A percentile compares a stretch with the other conserved stretches of the same genome.
These are phyloP conservation scores for Sequoia sempervirens DNA, from an alignment of 75 land plant genomes.

Conservation along the genomic window DNA sequence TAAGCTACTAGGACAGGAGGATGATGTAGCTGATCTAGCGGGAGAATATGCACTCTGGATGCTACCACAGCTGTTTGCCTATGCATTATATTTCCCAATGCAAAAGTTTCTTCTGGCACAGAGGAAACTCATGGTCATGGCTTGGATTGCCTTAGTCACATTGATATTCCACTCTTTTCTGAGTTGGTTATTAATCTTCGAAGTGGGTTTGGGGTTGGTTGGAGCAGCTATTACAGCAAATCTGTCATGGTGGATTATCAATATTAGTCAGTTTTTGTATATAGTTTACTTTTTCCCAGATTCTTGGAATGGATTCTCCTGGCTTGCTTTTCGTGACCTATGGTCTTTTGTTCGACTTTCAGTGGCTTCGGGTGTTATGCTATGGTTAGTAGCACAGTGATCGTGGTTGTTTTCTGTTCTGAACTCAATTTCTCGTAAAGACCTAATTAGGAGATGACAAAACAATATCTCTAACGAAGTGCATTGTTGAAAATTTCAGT, in stretches of 20 bases:
- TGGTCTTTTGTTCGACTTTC: constrained; percentile 21
- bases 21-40: no score
- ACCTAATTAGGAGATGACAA: background rate
- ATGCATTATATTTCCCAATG: no score
- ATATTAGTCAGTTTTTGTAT: constrained; percentile 15
- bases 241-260: constrained; percentile 19
- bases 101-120: no score
- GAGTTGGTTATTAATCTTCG: no score
- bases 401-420: background rate
- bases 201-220: background rate
- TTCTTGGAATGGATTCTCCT: constrained; percentile 34
- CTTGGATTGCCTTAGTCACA: no score
- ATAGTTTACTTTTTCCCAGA: constrained; percentile 6
- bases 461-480: background rate
- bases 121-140: no score
- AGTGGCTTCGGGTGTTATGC: constrained; percentile 70
- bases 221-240: constrained; percentile 25
- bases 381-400: constrained; percentile 34
- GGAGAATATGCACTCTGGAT: no score
- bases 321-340: background rate
- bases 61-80: no score
- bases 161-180: no score
- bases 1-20: no score
- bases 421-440: background rate
- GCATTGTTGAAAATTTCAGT: background rate